phyloP scores from a whole-genome alignment of 2,329 filamentous ascomycete species.

The Venturiaceae sp. region DNA sequence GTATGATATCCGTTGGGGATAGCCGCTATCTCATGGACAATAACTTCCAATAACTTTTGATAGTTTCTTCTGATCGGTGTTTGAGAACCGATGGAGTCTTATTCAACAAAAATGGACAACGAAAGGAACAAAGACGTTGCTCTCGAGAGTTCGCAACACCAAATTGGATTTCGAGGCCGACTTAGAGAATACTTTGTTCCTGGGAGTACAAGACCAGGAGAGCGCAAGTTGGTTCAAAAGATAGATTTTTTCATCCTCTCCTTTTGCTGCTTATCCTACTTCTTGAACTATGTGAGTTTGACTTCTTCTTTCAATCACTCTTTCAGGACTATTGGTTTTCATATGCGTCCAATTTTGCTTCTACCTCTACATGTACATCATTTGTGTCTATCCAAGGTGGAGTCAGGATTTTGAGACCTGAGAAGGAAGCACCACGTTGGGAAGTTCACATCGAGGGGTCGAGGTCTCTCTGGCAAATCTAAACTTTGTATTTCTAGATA shows the following conservation, averaged over 20 bases:
- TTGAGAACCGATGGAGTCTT: not conserved
- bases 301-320: not conserved
- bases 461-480: too few relatives aligned
- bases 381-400: too few relatives aligned
- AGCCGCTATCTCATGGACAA: not conserved
- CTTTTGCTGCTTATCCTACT: slow-evolving; percentile 47
- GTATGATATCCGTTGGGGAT: not conserved
- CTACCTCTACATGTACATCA: too few relatives aligned
- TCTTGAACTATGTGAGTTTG: slow-evolving; percentile 17
- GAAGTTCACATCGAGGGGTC: too few relatives aligned
- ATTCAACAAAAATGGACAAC: not conserved
- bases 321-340: too few relatives aligned
- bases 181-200: not conserved
- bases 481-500: too few relatives aligned
- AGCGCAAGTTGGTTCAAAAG: slow-evolving; percentile 42
- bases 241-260: slow-evolving; percentile 57
- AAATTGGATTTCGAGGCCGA: not conserved
- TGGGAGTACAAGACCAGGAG: slow-evolving; percentile 17
- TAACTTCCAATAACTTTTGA: too few relatives aligned
- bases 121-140: not conserved
- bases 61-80: not conserved
- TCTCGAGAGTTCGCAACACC: not conserved
- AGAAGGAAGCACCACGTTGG: too few relatives aligned
- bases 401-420: too few relatives aligned
- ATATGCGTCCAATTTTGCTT: too few relatives aligned